Percentiles rank a stretch among this genome's conserved stretches.
Evolutionary conservation across 2,329 filamentous ascomycete genomes (phyloP).

Genomic region (Penicillium sp.): DNA sequence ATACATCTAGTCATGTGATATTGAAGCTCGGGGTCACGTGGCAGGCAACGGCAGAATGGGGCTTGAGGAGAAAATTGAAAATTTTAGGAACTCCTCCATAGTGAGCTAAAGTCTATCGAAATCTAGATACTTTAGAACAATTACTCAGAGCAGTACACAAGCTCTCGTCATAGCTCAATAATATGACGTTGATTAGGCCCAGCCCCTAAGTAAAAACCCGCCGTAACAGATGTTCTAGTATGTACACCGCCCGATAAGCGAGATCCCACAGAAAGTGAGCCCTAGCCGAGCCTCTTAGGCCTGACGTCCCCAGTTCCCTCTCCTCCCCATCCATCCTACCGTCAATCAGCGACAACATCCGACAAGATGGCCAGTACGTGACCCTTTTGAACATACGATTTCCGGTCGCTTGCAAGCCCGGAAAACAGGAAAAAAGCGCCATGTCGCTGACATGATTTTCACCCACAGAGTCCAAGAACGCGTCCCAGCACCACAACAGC

Average conservation of each 20-base stretch:
- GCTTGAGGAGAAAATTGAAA: not conserved
- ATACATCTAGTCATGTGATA: conserved; percentile 13
- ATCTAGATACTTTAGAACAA: not conserved
- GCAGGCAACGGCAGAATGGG: not conserved
- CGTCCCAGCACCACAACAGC: conserved; percentile 97
- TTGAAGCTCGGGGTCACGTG: not conserved
- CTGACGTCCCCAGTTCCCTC: conserved; percentile 32
- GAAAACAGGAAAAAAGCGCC: conserved; percentile 7
- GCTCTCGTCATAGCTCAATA: not conserved
- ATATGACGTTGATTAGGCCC: not conserved
- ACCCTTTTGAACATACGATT: conserved; percentile 6
- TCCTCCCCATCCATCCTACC: conserved; percentile 38
- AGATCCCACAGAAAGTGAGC: conserved; percentile 42
- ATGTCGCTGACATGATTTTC: conserved; percentile 31
- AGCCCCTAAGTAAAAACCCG: not conserved
- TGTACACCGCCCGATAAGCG: conserved; percentile 40
- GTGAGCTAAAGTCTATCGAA: not conserved
- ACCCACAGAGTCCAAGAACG: conserved; percentile 94
- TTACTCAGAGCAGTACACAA: not conserved
- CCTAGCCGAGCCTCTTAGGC: conserved; percentile 38
- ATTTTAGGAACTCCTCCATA: not conserved
- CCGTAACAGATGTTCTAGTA: conserved; percentile 10
- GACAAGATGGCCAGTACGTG: conserved; percentile 52
- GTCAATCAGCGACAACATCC: conserved; percentile 45
- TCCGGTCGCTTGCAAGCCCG: not conserved